Conservation (phyloP, 345 rosid species). For the Bruguiera sexangula region DNA sequence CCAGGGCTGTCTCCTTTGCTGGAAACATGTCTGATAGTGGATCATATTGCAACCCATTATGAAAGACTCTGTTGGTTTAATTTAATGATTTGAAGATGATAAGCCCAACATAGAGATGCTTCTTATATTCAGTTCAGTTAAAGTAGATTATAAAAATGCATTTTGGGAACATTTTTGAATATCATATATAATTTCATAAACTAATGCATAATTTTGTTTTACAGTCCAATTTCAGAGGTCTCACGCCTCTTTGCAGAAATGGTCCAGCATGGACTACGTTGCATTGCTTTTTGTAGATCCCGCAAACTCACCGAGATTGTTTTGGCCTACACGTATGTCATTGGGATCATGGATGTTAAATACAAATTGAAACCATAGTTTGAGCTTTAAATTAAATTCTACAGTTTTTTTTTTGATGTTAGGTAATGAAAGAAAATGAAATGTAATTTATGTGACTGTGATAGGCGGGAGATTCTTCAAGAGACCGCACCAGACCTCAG, state of each 20-base stretch:
- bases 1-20: background rate
- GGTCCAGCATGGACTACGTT: conserved; percentile 94
- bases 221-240: conserved; percentile 76
- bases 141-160: background rate
- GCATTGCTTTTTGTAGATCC: conserved; percentile 88
- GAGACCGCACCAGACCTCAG: conserved; percentile 72
- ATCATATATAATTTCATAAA: background rate
- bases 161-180: too few relatives aligned
- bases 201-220: conserved; percentile 16
- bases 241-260: conserved; percentile 84
- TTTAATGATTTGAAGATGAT: background rate
- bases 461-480: conserved; percentile 77
- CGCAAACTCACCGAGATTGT: conserved; percentile 94
- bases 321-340: conserved; percentile 71
- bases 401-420: background rate
- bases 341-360: conserved; percentile 11
- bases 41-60: background rate
- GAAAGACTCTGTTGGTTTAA: background rate
- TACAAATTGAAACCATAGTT: conserved; percentile 4
- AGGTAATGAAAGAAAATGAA: conserved; percentile 11
- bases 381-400: background rate
- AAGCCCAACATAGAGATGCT: background rate
- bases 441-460: conserved; percentile 15
- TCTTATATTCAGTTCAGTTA: background rate
- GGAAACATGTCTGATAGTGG: background rate